Evolutionary conservation across 805 yeast genomes (phyloP).

Genomic region (Saturnispora mendoncae): DNA sequence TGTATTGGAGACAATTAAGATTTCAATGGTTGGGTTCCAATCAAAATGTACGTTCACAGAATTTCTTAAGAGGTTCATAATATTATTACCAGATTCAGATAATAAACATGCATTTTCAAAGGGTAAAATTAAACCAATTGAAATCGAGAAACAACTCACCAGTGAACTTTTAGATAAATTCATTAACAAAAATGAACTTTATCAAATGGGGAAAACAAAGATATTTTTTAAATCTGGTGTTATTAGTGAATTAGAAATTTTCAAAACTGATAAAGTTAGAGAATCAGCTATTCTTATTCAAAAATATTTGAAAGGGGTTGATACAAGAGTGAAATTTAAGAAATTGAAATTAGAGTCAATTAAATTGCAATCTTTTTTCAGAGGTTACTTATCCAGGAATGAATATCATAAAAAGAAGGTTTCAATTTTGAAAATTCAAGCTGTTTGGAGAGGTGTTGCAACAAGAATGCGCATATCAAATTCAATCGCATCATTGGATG

Average conservation of each 20-base stretch:
- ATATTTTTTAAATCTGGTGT: slow-evolving; percentile 95
- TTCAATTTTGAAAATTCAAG: slow-evolving; percentile 24
- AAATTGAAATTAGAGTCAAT: slow-evolving; percentile 45
- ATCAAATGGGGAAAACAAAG: slow-evolving; percentile 87
- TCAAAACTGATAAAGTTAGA: slow-evolving; percentile 67
- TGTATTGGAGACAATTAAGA: slow-evolving; percentile 91
- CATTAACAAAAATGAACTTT: slow-evolving; percentile 55
- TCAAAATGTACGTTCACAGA: slow-evolving; percentile 91
- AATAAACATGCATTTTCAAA: slow-evolving; percentile 51
- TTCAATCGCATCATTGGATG: slow-evolving; percentile 30
- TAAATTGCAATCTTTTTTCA: slow-evolving; percentile 48
- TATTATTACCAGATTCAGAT: slow-evolving; percentile 59
- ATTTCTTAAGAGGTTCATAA: slow-evolving; percentile 79
- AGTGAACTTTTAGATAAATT: slow-evolving; percentile 53
- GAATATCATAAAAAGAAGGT: slow-evolving; percentile 36
- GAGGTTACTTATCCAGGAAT: slow-evolving; percentile 53
- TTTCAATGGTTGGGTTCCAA: slow-evolving; percentile 98
- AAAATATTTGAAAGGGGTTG: slow-evolving; percentile 60
- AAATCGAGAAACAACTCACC: slow-evolving; percentile 56
- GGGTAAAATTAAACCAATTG: slow-evolving; percentile 38
- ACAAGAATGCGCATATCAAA: slow-evolving; percentile 33
- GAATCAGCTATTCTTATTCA: slow-evolving; percentile 80
- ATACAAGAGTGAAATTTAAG: slow-evolving; percentile 52
- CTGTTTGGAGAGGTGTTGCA: slow-evolving; percentile 45
- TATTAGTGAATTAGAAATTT: slow-evolving; percentile 82